phyloP scores from a whole-genome alignment of 495 filamentous ascomycete genomes.

The Astrothelium subdiscretum region DNA sequence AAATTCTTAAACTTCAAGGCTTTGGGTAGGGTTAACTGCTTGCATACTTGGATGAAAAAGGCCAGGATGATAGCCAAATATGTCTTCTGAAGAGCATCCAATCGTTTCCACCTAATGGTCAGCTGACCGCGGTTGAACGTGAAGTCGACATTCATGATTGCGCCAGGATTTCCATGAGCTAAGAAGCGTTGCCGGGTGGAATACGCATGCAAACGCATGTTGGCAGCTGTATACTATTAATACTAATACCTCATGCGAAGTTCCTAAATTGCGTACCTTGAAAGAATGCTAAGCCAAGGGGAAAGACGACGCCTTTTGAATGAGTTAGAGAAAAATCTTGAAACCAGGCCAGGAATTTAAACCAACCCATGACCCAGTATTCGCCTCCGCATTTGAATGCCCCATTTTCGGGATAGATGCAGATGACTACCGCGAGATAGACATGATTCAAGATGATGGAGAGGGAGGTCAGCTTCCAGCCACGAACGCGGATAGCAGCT shows the following conservation, averaged over 20 bases:
- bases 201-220: constrained; percentile 5
- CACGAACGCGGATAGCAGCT: not conserved
- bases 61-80: constrained; percentile 5
- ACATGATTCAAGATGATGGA: constrained; percentile 51
- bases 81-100: constrained; percentile 7
- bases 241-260: not conserved
- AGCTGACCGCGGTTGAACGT: not conserved
- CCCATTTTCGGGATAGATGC: constrained; percentile 49
- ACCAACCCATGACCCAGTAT: constrained; percentile 57
- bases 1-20: not conserved
- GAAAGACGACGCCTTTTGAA: constrained; percentile 42
- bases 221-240: not conserved
- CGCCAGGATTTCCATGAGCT: not conserved
- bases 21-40: not conserved
- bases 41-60: constrained; percentile 15
- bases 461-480: constrained; percentile 9
- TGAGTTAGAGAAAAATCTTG: not conserved
- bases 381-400: constrained; percentile 45
- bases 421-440: constrained; percentile 48
- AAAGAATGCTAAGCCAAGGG: constrained; percentile 59
- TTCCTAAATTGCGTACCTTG: constrained; percentile 30
- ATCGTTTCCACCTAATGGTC: not conserved
- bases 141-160: constrained; percentile 17
- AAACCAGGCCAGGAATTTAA: not conserved
- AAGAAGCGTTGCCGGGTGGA: not conserved